These are phyloP conservation scores for Pyrenophora seminiperda DNA, from an alignment of 2,329 filamentous ascomycete genomes.

Conservation along the genomic window DNA sequence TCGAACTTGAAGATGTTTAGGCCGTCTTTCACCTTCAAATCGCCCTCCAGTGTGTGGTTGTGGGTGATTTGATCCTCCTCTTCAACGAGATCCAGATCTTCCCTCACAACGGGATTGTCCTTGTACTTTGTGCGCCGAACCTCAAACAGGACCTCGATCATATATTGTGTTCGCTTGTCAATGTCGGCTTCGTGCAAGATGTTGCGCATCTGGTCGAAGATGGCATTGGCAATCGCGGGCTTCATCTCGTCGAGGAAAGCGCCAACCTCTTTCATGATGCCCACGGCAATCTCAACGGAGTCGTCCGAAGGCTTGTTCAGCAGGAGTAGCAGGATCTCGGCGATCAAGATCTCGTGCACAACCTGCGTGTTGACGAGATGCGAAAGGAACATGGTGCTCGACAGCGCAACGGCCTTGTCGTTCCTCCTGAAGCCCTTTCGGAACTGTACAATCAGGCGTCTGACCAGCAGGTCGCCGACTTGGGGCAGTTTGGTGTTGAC, in stretches of 20 bases:
- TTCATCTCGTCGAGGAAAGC: conserved; percentile 97
- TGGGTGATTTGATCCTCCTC: conserved; percentile 99
- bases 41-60: conserved; percentile 73
- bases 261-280: conserved; percentile 88
- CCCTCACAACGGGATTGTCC: conserved; percentile 86
- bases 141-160: conserved; percentile 98
- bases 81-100: conserved; percentile 93
- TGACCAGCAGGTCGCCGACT: conserved; percentile 87
- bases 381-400: conserved; percentile 91
- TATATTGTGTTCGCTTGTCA: conserved; percentile 98
- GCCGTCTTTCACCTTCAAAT: conserved; percentile 79
- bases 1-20: conserved; percentile 98
- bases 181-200: conserved; percentile 97
- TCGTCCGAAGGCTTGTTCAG: conserved; percentile 96
- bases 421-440: conserved; percentile 94
- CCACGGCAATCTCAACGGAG: conserved; percentile 95
- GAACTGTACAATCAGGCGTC: conserved; percentile 86
- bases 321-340: conserved; percentile 88
- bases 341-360: conserved; percentile 88
- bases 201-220: conserved; percentile 94
- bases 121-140: conserved; percentile 96
- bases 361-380: conserved; percentile 97
- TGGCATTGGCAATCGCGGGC: conserved; percentile 79
- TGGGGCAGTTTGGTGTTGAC: conserved; percentile 97
- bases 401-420: conserved; percentile 93